Base-by-base conservation (phyloP, 495 filamentous ascomycete species). In the Penicilliopsis zonata region DNA sequence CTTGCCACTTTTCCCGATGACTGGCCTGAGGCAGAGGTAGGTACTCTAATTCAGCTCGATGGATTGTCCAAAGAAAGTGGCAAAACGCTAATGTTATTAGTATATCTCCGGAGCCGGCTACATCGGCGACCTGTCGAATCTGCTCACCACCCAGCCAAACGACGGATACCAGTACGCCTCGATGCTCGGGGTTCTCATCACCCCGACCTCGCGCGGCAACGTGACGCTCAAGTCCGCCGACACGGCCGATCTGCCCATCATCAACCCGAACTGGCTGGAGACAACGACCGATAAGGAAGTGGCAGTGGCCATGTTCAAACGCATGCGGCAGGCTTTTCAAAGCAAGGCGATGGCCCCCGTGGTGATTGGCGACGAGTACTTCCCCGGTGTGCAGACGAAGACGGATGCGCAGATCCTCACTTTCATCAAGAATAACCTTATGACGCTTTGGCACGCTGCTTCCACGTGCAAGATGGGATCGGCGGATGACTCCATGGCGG, bases 11-110 rank as follows among this genome's bases (percentile, higher is more conserved):
- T 64, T 29, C 63, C 69, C 0, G 35, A 34, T 0, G 71, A 76
- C 44, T 75, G 69, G 69, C 72, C 72, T 0, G 72, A 78, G 31
- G 31, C 74, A 6, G 68, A 74, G n/a, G n/a, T n/a, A 36, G n/a
- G n/a, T n/a, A n/a, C n/a, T n/a, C n/a, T n/a, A n/a, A n/a, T n/a
- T n/a, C n/a, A n/a, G n/a, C n/a, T n/a, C n/a, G n/a, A n/a, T n/a
- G n/a, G n/a, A n/a, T n/a, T n/a, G n/a, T n/a, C n/a, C n/a, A n/a
- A n/a, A n/a, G n/a, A n/a, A n/a, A n/a, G n/a, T n/a, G n/a, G n/a
- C n/a, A n/a, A n/a, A n/a, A n/a, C n/a, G n/a, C n/a, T n/a, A n/a
- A n/a, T n/a, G n/a, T n/a, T n/a, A n/a, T n/a, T n/a, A n/a, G 15
- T 71, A 62, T 35, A 18, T 70, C 17, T 9, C 36, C 5, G 18